Conservation (phyloP, 176 grass and related monocot genomes). For the Bromus sterilis region DNA sequence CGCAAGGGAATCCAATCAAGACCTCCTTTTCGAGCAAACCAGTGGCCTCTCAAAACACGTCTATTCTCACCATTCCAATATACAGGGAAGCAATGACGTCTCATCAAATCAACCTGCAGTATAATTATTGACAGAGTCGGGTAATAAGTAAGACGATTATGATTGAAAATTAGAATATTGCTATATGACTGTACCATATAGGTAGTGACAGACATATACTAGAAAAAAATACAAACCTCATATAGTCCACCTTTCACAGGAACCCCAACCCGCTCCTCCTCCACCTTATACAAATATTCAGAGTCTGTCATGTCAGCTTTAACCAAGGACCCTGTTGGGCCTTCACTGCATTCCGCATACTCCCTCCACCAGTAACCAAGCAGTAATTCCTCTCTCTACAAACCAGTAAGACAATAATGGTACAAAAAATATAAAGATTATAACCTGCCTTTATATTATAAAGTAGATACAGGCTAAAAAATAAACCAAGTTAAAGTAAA, state of each 20-base stretch:
- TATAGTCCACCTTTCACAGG: slow-evolving; percentile 96
- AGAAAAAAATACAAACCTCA: slow-evolving; percentile 53
- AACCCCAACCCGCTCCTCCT: slow-evolving; percentile 90
- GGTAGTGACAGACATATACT: background rate
- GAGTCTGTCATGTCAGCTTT: slow-evolving; percentile 28
- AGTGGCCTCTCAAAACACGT: slow-evolving; percentile 88
- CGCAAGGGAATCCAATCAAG: slow-evolving; percentile 94
- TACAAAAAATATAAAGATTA: background rate
- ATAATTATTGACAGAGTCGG: background rate
- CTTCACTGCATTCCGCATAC: slow-evolving; percentile 85
- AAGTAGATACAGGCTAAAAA: background rate
- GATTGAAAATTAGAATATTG: background rate
- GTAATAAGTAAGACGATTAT: background rate
- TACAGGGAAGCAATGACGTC: slow-evolving; percentile 92
- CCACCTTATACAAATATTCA: slow-evolving; percentile 60
- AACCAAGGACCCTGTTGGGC: slow-evolving; percentile 47
- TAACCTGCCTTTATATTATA: background rate
- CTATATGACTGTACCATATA: no score
- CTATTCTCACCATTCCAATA: slow-evolving; percentile 98
- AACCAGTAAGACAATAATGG: slow-evolving; percentile 10
- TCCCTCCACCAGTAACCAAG: slow-evolving; percentile 95
- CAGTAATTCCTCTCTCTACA: slow-evolving; percentile 82
- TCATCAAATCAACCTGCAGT: slow-evolving; percentile 81
- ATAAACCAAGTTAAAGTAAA: background rate
- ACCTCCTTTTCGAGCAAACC: slow-evolving; percentile 86